Conservation (phyloP, 1,284 basidiomycete genomes). For the Hypsizygus ulmarius region DNA sequence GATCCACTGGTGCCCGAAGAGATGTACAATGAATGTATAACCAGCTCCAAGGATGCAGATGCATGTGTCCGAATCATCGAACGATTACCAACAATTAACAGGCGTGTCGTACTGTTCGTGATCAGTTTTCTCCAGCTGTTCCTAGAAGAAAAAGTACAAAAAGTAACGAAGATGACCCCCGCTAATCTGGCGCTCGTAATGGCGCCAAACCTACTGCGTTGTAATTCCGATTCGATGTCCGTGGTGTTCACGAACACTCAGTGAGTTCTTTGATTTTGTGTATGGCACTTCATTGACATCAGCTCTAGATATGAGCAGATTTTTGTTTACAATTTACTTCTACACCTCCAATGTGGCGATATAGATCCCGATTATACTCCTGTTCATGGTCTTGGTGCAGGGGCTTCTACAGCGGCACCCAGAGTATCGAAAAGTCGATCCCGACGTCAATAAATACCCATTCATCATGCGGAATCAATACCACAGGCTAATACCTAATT, state of each 20-base stretch:
- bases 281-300: neutral
- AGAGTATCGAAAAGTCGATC: slow-evolving; percentile 48
- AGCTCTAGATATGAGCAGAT: slow-evolving; percentile 74
- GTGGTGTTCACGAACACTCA: slow-evolving; percentile 87
- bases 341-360: slow-evolving; percentile 73
- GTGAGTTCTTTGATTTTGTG: slow-evolving; percentile 44
- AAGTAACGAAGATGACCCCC: slow-evolving; percentile 83
- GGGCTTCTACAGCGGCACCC: slow-evolving; percentile 36
- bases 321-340: slow-evolving; percentile 80
- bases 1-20: slow-evolving; percentile 86
- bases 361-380: slow-evolving; percentile 76
- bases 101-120: slow-evolving; percentile 81
- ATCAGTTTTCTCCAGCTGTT: slow-evolving; percentile 90
- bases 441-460: slow-evolving; percentile 36
- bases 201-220: slow-evolving; percentile 85
- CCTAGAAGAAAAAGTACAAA: slow-evolving; percentile 69
- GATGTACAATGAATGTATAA: slow-evolving; percentile 84
- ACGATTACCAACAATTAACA: slow-evolving; percentile 78
- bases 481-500: neutral
- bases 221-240: slow-evolving; percentile 77
- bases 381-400: slow-evolving; percentile 71
- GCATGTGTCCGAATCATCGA: slow-evolving; percentile 74
- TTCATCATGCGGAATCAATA: neutral
- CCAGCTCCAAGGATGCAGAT: slow-evolving; percentile 61
- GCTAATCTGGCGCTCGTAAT: slow-evolving; percentile 79